Evolutionary conservation across 2,329 filamentous ascomycete genomes (phyloP), one percentile per base, ranked within the genome.

Genomic region (Fusarium sp.): DNA sequence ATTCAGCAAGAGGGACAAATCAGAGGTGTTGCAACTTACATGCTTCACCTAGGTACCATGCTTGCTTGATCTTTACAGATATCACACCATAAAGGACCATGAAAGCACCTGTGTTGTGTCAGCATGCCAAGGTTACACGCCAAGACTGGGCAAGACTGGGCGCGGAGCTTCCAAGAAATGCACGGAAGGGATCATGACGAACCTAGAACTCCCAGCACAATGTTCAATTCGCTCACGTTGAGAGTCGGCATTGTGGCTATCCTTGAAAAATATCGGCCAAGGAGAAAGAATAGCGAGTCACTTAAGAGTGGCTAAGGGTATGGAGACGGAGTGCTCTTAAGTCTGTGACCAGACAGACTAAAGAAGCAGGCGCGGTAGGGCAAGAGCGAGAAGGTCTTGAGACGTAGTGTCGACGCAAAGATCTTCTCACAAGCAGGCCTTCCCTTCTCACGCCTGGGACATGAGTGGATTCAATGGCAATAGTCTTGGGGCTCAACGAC

Each of bases 21-120:
- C 35, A 59, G 22, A 16, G 16, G 11, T 29, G 22, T n/a, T 59
- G 35, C 18, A 50, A 80, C 85, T 77, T 77, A 88, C 87, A 78
- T 42, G 87, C 87, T 82, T 89, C 87, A n/a, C 87, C 87, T 8
- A 89, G 80, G 73, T 87, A 88, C 86, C 86, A 88, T 31, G 80
- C 79, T 61, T 83, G 82, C 79, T 89, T 89, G 72, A 89, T 84
- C 77, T 87, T 85, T 54, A 87, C 84, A 2, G 87, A 88, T 11
- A 87, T 80, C 64, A 88, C 73, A 42, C 87, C 87, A 76, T 85
- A 89, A 9, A 84, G 60, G 6, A 88, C 76, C 24, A 84, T 86
- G 75, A 87, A 89, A 14, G 80, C 79, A 47, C 87, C 86, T 84
- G 62, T 22, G 20, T 27, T 10, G 8, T 37, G 56, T 65, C 42